Evolutionary conservation across 2,329 filamentous ascomycete species (phyloP), one percentile per base, ranked within the genome.

Genomic region (Aspergillus sergii): DNA sequence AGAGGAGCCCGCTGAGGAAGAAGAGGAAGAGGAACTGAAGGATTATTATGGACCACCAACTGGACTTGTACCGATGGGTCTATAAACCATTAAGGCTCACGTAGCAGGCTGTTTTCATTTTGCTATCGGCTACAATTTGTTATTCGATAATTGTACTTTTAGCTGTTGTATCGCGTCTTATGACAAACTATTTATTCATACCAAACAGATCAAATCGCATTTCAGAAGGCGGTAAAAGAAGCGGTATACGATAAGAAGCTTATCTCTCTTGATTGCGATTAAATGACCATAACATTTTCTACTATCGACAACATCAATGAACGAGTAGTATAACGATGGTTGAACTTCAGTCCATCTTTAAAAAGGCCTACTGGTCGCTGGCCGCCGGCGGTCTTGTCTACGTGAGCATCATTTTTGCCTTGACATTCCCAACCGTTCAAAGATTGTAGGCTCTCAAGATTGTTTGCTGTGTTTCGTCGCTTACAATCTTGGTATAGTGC

Each of bases 391-490:
- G 92, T 9, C 85, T 85, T 45, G 70, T 91, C 30, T 96, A 95
- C 78, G 79, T 87, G 21, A 73, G 85, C 32, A 88, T 91, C 66
- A 78, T 96, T n/a, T 79, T 84, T 2, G 79, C 90, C 11, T 80
- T 91, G 63, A 85, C 89, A 16, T 88, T 86, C 71, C 89, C 92
- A 3, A 86, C 84, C 69, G 81, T 96, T 58, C 94, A 98, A 76
- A 85, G 91, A 80, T 88, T 94, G 93, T 96, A 83, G 80, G 89
- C 78, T 36, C 55, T 14, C 23, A 28, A 10, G 14, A 28, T 32
- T 19, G 30, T 12, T 60, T 48, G 56, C n/a, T 43, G 41, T 58
- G 39, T 21, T 34, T 10, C 19, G 41, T 16, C 21, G 14, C 43
- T 64, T 36, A 51, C 41, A 53, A 36, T 61, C 64, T 11, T 46